Conservation (phyloP, 768 basidiomycete genomes). For the Lyophyllum shimeji region DNA sequence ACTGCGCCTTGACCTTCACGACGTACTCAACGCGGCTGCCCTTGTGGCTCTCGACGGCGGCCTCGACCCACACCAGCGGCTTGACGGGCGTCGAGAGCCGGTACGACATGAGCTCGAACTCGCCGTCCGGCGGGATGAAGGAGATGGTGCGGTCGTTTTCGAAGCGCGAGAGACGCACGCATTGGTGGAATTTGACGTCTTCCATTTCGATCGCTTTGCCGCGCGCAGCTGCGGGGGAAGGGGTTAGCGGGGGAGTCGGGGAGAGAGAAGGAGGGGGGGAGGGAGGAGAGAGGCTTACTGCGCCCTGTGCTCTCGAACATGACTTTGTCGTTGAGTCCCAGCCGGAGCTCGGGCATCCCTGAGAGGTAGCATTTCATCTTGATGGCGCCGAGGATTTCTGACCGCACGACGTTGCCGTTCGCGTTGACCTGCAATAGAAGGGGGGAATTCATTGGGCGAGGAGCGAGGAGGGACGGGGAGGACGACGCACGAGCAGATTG, state of each 20-base stretch:
- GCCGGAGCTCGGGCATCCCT: conserved; percentile 97
- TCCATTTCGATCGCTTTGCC: conserved; percentile 99
- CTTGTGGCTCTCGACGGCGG: conserved; percentile 90
- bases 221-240: conserved; percentile 60
- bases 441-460: background rate
- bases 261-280: background rate
- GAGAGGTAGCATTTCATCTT: conserved; percentile 99
- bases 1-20: conserved; percentile 95
- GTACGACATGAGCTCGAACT: conserved; percentile 98
- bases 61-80: conserved; percentile 97
- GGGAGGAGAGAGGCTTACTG: conserved; percentile 52
- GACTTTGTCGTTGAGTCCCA: conserved; percentile 98
- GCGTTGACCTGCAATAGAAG: conserved; percentile 77
- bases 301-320: conserved; percentile 99
- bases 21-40: conserved; percentile 95
- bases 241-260: background rate
- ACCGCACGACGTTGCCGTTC: conserved; percentile 94
- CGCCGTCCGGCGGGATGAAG: conserved; percentile 72
- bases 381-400: conserved; percentile 96
- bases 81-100: conserved; percentile 96
- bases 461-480: background rate
- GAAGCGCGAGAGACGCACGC: conserved; percentile 93
- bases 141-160: conserved; percentile 96
- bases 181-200: conserved; percentile 99
- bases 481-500: conserved; percentile 77